phyloP scores from a whole-genome alignment of 2,329 filamentous ascomycete species.

The Aspergillus sp. region DNA sequence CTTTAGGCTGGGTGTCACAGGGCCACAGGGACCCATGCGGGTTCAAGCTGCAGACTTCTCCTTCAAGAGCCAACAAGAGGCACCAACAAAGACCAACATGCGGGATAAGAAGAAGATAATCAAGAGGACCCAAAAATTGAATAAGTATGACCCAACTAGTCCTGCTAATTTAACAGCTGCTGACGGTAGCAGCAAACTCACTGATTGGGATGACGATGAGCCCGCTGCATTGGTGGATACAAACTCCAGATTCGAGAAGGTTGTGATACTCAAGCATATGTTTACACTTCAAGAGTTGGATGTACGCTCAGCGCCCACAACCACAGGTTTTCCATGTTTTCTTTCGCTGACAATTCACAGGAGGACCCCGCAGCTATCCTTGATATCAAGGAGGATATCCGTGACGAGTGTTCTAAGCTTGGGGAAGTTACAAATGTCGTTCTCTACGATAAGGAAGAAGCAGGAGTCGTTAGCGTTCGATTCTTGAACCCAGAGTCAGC shows the following conservation, averaged over 20 bases:
- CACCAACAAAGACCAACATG: slow-evolving; percentile 51
- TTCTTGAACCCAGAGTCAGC: slow-evolving; percentile 74
- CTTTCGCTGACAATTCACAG: slow-evolving; percentile 27
- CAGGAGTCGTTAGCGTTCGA: slow-evolving; percentile 81
- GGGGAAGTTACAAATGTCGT: slow-evolving; percentile 89
- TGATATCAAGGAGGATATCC: slow-evolving; percentile 93
- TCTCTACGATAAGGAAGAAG: slow-evolving; percentile 80
- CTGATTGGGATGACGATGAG: slow-evolving; percentile 94
- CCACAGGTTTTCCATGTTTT: neutral
- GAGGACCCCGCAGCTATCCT: slow-evolving; percentile 79
- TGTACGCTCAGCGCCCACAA: slow-evolving; percentile 26
- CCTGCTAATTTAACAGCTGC: neutral
- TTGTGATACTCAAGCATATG: slow-evolving; percentile 88
- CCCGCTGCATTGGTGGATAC: slow-evolving; percentile 59
- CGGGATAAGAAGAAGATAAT: slow-evolving; percentile 87
- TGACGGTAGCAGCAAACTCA: slow-evolving; percentile 65
- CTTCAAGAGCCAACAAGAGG: slow-evolving; percentile 84
- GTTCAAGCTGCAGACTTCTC: slow-evolving; percentile 84
- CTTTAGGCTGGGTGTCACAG: slow-evolving; percentile 66
- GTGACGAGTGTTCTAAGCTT: slow-evolving; percentile 82
- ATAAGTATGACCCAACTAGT: slow-evolving; percentile 49
- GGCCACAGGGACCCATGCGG: slow-evolving; percentile 63
- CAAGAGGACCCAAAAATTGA: slow-evolving; percentile 84
- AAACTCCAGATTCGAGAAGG: slow-evolving; percentile 67
- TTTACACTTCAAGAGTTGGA: slow-evolving; percentile 84